phyloP scores from a whole-genome alignment of 176 grass and related monocot genomes.

The Paspalum notatum region DNA sequence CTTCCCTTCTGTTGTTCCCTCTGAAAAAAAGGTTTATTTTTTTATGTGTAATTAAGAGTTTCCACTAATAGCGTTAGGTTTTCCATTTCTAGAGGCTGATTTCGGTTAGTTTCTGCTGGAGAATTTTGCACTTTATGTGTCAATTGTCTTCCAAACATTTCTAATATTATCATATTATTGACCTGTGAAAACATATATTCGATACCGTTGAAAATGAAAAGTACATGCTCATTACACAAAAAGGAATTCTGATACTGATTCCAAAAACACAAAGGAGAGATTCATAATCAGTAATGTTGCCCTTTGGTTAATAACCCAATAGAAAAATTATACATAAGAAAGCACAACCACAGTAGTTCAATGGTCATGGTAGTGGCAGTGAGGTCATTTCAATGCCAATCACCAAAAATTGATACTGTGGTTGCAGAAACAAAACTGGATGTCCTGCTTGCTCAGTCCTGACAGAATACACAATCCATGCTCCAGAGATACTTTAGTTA shows the following conservation, averaged over 20 bases:
- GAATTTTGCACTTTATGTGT: conserved; percentile 12
- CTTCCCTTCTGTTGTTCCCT: neutral
- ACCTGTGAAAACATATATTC: conserved; percentile 26
- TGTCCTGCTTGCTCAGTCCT: conserved; percentile 29
- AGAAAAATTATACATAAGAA: conserved; percentile 31
- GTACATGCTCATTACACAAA: neutral
- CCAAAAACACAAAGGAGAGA: neutral
- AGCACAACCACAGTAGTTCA: conserved; percentile 26
- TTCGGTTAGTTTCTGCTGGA: neutral
- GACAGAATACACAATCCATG: conserved; percentile 13
- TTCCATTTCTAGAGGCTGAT: conserved; percentile 29
- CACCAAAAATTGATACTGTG: conserved; percentile 37
- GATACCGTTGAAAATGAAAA: conserved; percentile 27
- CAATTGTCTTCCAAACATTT: conserved; percentile 26
- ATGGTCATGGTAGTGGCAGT: conserved; percentile 31
- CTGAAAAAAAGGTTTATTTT: neutral
- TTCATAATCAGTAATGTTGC: neutral
- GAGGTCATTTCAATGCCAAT: conserved; percentile 34
- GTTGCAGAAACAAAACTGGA: conserved; percentile 35
- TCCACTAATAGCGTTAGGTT: conserved; percentile 23
- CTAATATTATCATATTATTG: conserved; percentile 9
- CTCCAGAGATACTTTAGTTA: conserved; percentile 19
- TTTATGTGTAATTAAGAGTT: neutral
- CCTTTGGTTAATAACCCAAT: neutral
- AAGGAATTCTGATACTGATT: neutral